Base-by-base conservation (phyloP, 345 rosid genomes). In the Cardamine resedifolia region DNA sequence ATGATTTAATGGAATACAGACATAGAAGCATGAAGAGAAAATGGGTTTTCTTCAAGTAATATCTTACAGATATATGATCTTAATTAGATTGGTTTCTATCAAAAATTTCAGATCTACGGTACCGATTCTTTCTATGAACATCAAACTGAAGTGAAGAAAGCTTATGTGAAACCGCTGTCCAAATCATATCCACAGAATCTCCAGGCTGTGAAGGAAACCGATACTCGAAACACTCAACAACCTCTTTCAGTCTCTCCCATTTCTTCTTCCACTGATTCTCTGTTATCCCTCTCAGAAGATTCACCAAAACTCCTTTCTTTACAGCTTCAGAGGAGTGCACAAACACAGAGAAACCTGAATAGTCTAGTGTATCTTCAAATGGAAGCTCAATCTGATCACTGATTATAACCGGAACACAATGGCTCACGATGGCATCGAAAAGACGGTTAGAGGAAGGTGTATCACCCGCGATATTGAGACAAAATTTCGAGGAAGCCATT, bases 381-480 rank as follows among this genome's bases (percentile, higher is more conserved):
- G 98, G 97, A 57, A 94, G 82, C 83, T 91, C 97, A 39, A 88
- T 87, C 28, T 83, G 83, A 58, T 94, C 98, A 16, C 98, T 91
- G 71, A 94, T 84, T 10, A 91, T 85, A 77, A 94, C 96, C 9
- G 98, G 97, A 52, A 91, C 88, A 47, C 98, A 91, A 63, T 89
- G 95, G 80, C 83, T 91, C 61, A 78, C 96, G 15, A 91, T 87
- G 55, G 96, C 85, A 64, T 94, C 97, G 50, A 91, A 94, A 41
- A 94, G 92, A 66, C 97, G 97, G 75, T 90, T 90, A 7, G 98
- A 90, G 58, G 98, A 91, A 30, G 98, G 98, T 30, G 95, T 94
- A 52, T 94, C 98, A 14, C 98, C 98, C 0, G 96, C 98, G 26
- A 94, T 91, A 55, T 89, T 83, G 38, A 91, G 86, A 84, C 98